Percentiles rank a stretch among this genome's conserved stretches.
phyloP scores from a whole-genome alignment of 2,329 filamentous ascomycete species.

The Phialophora macrospora region DNA sequence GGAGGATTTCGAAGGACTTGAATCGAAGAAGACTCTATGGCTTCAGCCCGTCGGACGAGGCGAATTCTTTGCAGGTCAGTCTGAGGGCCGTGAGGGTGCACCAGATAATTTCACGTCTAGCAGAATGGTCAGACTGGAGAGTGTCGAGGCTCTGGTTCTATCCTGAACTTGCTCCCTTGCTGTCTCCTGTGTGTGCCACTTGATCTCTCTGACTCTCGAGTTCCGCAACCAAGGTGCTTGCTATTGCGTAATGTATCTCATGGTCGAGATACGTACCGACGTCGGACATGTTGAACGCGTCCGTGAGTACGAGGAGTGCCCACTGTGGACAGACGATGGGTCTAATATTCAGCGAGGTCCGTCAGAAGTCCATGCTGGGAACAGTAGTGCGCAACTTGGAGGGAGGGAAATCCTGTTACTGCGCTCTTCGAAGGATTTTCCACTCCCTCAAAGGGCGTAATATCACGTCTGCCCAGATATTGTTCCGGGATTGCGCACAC shows the following conservation, averaged over 20 bases:
- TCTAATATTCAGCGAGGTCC: background rate
- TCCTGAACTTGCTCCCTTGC: background rate
- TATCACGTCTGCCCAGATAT: too few species aligned
- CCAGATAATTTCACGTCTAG: background rate
- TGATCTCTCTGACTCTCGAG: background rate
- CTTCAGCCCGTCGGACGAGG: background rate
- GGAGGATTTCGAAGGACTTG: conserved; percentile 2
- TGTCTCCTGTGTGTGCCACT: background rate
- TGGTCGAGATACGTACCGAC: background rate
- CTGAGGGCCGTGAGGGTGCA: conserved; percentile 5
- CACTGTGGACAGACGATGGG: background rate
- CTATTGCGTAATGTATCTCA: conserved; percentile 11
- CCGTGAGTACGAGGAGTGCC: too few species aligned
- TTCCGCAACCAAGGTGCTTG: conserved; percentile 2
- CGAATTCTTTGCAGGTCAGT: conserved; percentile 1
- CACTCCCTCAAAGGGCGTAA: too few species aligned
- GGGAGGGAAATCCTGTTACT: too few species aligned
- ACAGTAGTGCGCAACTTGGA: too few species aligned
- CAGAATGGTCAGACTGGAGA: background rate
- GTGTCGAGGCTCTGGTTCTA: background rate
- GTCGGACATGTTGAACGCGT: background rate
- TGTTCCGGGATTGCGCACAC: too few species aligned
- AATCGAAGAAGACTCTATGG: background rate
- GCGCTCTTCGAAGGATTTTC: too few species aligned
- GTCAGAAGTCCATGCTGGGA: too few species aligned